phyloP scores from a whole-genome alignment of 2,329 filamentous ascomycete species.

The Microcera coccophila region DNA sequence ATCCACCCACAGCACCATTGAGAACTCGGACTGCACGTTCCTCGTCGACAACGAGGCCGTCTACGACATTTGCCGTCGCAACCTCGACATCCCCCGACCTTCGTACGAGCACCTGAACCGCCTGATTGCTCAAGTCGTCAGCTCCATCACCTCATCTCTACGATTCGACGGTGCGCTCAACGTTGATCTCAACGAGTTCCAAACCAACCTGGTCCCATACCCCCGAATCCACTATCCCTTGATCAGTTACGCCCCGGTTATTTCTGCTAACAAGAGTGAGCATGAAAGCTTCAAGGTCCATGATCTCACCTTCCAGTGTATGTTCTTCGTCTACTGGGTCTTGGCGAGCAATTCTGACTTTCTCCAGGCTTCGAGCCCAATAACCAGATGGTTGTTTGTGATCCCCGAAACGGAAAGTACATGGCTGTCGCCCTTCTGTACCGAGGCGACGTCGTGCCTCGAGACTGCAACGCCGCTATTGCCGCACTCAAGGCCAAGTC shows the following conservation, averaged over 20 bases:
- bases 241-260: slow-evolving; percentile 68
- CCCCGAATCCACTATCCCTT: slow-evolving; percentile 71
- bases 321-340: slow-evolving; percentile 9
- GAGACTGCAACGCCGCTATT: slow-evolving; percentile 65
- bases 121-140: slow-evolving; percentile 69
- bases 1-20: slow-evolving; percentile 70
- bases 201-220: slow-evolving; percentile 71
- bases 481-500: slow-evolving; percentile 66
- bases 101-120: slow-evolving; percentile 70
- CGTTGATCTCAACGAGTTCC: slow-evolving; percentile 73
- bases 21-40: slow-evolving; percentile 78
- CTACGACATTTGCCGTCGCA: slow-evolving; percentile 71
- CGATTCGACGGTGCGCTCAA: slow-evolving; percentile 71
- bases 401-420: slow-evolving; percentile 71
- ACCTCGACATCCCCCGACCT: slow-evolving; percentile 65
- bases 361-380: slow-evolving; percentile 66
- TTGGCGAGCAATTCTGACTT: slow-evolving; percentile 21
- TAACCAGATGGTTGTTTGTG: slow-evolving; percentile 76
- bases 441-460: slow-evolving; percentile 67
- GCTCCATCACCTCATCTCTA: slow-evolving; percentile 68
- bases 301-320: slow-evolving; percentile 72
- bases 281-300: slow-evolving; percentile 86
- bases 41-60: slow-evolving; percentile 72
- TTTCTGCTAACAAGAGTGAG: slow-evolving; percentile 69
- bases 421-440: slow-evolving; percentile 71